A percentile compares a stretch with the other conserved stretches of the same genome.
Conservation (phyloP, 2,329 filamentous ascomycete species). For the Venturia nashicola region DNA sequence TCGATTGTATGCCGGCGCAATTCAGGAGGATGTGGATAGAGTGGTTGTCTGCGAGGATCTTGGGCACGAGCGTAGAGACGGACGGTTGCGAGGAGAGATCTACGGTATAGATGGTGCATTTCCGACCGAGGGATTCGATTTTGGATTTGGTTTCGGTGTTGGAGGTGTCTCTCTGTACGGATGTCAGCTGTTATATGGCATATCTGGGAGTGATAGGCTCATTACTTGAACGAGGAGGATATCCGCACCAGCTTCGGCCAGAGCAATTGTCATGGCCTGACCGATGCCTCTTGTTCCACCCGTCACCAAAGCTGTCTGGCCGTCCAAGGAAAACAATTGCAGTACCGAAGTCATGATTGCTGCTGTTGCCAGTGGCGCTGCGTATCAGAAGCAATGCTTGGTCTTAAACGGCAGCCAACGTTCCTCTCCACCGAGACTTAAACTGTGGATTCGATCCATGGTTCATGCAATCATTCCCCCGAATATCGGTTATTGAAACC, state of each 20-base stretch:
- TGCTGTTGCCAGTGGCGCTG: not conserved
- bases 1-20: conserved; percentile 74
- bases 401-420: not conserved
- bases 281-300: conserved; percentile 39
- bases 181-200: not conserved
- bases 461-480: not conserved
- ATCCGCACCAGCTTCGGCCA: conserved; percentile 39
- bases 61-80: conserved; percentile 48
- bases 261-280: conserved; percentile 37
- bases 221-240: conserved; percentile 32
- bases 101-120: conserved; percentile 53
- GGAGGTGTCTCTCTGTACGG: conserved; percentile 40
- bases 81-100: conserved; percentile 52
- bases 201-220: not conserved
- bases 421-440: not conserved
- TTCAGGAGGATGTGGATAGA: conserved; percentile 71
- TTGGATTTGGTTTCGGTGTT: conserved; percentile 46
- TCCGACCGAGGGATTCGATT: conserved; percentile 54
- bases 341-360: conserved; percentile 22
- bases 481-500: not conserved
- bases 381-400: not conserved
- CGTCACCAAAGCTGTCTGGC: conserved; percentile 37
- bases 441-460: not conserved
- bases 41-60: conserved; percentile 47
- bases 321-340: conserved; percentile 36